phyloP scores from a whole-genome alignment of 2,329 filamentous ascomycete genomes.

The Colletotrichum sidae region DNA sequence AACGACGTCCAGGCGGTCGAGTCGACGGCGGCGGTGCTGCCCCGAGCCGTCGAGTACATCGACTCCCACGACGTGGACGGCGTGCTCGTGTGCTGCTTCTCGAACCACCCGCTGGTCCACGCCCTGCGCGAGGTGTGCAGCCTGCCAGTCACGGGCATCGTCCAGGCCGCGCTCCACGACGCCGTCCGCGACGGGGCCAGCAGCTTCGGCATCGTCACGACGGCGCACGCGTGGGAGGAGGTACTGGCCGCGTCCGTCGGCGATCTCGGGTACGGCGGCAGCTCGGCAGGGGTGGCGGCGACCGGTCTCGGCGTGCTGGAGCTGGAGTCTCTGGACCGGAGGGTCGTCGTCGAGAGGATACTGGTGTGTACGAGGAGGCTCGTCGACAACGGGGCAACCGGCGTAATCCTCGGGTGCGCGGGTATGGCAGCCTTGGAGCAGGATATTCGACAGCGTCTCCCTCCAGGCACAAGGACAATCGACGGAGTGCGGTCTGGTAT shows the following conservation, averaged over 20 bases:
- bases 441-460: constrained; percentile 1
- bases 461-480: background rate
- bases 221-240: constrained; percentile 18
- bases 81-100: constrained; percentile 34
- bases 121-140: constrained; percentile 1
- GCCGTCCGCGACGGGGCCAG: background rate
- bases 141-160: constrained; percentile 12
- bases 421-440: constrained; percentile 27
- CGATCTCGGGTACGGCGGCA: background rate
- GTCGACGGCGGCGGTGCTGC: constrained; percentile 11
- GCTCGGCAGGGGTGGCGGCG: constrained; percentile 14
- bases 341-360: constrained; percentile 16
- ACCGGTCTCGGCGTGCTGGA: constrained; percentile 24
- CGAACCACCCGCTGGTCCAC: constrained; percentile 26
- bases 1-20: constrained; percentile 10
- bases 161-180: constrained; percentile 27
- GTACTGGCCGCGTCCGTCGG: background rate
- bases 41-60: constrained; percentile 13
- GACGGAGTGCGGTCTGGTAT: constrained; percentile 31
- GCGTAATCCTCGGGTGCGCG: constrained; percentile 30
- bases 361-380: background rate
- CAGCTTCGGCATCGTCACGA: constrained; percentile 25
- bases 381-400: constrained; percentile 10
- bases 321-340: constrained; percentile 14
- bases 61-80: constrained; percentile 3